Base-by-base conservation (phyloP, 1,284 basidiomycete genomes). In the Porodaedalea pini region DNA sequence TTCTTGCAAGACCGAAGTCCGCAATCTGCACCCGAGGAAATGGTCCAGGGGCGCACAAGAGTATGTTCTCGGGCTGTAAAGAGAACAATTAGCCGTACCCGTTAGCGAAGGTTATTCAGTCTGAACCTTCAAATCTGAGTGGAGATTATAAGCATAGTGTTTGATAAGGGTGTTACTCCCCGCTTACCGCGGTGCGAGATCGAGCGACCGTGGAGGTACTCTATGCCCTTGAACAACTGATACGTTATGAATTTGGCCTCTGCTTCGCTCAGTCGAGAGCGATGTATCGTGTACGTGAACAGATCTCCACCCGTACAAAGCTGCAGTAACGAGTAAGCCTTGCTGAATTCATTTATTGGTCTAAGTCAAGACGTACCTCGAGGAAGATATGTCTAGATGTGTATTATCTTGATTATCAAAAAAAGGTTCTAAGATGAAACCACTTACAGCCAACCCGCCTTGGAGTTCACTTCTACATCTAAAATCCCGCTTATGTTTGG, bases 211-310 rank as follows among this genome's bases (percentile, higher is more conserved):
- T 94, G 92, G 29, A 94, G 72, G 68, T 93, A 91, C 52, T 78
- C 75, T 40, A 94, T 70, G 0, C 82, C 92, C 55, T 81, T 77
- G 23, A 93, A 71, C 17, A 94, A 70, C 68, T 94, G 92, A 66
- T 81, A 93, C 73, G 86, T 87, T 58, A 92, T 82, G 67, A 88
- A 94, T 71, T 91, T 91, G 13, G 85, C 81, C 70, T 94, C 91
- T 4, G 83, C 83, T 70, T 93, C 90, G 60, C 80, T 80, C 21
- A 94, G 73, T 53, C 75, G 78, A 61, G 70, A 70, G 57, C 82
- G 78, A 59, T 80, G 82, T n/a, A 82, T 77, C 64, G 90, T 80
- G 70, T 92, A 90, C 31, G 88, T 81, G 73, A 91, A 86, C 34
- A 93, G 74, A 71, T 93, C 92, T 51, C 86, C 84, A 19, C 85